Conservation (phyloP, 2,329 filamentous ascomycete genomes). For the Calycina marina region DNA sequence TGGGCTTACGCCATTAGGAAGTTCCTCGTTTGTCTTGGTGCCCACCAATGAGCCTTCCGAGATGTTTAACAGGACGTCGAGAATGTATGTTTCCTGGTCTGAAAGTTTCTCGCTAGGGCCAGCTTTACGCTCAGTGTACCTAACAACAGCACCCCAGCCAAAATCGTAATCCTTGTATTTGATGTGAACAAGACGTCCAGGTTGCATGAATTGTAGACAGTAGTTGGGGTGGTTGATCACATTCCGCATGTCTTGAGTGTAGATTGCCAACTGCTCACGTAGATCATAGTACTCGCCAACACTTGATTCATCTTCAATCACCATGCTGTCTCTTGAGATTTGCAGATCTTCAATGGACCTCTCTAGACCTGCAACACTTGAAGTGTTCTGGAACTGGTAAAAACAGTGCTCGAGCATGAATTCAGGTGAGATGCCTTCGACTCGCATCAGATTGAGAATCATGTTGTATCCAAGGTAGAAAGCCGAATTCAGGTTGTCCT, state of each 20-base stretch:
- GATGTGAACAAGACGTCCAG: conserved; percentile 76
- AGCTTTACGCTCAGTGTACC: conserved; percentile 50
- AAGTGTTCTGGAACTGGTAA: conserved; percentile 93
- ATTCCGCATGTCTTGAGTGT: conserved; percentile 76
- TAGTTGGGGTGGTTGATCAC: conserved; percentile 89
- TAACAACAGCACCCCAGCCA: conserved; percentile 84
- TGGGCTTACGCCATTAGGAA: conserved; percentile 48
- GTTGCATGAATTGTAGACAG: conserved; percentile 69
- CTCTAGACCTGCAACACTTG: conserved; percentile 71
- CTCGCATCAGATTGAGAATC: conserved; percentile 89
- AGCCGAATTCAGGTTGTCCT: conserved; percentile 93
- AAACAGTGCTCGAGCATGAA: conserved; percentile 99
- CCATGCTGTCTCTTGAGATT: conserved; percentile 54
- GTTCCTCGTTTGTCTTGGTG: conserved; percentile 45
- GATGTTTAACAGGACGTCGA: conserved; percentile 65
- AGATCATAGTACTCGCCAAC: conserved; percentile 93
- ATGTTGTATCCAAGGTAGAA: conserved; percentile 99
- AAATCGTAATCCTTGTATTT: conserved; percentile 72
- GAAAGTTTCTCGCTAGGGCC: conserved; percentile 51
- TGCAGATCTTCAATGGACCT: conserved; percentile 71
- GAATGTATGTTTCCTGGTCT: conserved; percentile 65
- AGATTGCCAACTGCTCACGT: conserved; percentile 67
- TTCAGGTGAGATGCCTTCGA: conserved; percentile 98
- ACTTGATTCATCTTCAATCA: conserved; percentile 72
- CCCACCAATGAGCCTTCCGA: conserved; percentile 35